phyloP scores from a whole-genome alignment of 1,139 yeast species.

The Sugiyamaella paludigena region DNA sequence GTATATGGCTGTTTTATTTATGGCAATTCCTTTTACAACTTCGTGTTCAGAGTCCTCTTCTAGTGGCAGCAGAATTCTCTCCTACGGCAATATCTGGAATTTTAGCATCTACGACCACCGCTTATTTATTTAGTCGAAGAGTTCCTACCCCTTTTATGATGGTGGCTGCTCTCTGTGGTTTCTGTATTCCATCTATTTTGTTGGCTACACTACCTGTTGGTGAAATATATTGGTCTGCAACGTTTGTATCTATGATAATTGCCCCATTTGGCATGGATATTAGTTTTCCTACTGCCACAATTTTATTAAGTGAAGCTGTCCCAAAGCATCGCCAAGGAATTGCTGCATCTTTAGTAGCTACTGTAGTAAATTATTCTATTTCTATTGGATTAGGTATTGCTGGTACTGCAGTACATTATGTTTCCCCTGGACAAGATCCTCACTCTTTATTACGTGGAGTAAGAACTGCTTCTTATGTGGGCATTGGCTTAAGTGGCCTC shows the following conservation, averaged over 20 bases:
- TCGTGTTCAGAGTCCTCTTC: constrained; percentile 39
- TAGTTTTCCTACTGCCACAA: constrained; percentile 60
- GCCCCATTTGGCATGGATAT: constrained; percentile 61
- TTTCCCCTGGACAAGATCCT: constrained; percentile 35
- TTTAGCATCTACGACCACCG: constrained; percentile 48
- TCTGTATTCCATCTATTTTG: constrained; percentile 43
- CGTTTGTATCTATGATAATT: constrained; percentile 47
- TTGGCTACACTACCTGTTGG: constrained; percentile 47
- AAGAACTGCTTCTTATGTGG: constrained; percentile 48
- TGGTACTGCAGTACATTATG: constrained; percentile 54
- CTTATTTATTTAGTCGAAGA: constrained; percentile 37
- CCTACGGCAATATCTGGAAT: constrained; percentile 43
- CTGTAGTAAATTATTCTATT: constrained; percentile 59
- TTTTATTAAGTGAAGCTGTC: constrained; percentile 48
- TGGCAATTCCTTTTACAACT: constrained; percentile 41
- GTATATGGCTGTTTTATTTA: constrained; percentile 53
- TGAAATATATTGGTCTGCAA: constrained; percentile 53
- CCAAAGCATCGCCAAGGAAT: constrained; percentile 59
- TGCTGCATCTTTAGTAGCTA: constrained; percentile 60
- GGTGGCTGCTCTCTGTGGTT: constrained; percentile 46
- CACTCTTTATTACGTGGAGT: constrained; percentile 39
- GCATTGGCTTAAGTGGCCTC: constrained; percentile 51
- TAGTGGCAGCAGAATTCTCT: constrained; percentile 41
- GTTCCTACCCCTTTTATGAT: constrained; percentile 46
- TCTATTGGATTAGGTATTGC: constrained; percentile 63